A percentile compares a stretch with the other conserved stretches of the same genome.
Evolutionary conservation across 2,329 filamentous ascomycete species (phyloP).

Genomic region (Diaporthe nobilis): DNA sequence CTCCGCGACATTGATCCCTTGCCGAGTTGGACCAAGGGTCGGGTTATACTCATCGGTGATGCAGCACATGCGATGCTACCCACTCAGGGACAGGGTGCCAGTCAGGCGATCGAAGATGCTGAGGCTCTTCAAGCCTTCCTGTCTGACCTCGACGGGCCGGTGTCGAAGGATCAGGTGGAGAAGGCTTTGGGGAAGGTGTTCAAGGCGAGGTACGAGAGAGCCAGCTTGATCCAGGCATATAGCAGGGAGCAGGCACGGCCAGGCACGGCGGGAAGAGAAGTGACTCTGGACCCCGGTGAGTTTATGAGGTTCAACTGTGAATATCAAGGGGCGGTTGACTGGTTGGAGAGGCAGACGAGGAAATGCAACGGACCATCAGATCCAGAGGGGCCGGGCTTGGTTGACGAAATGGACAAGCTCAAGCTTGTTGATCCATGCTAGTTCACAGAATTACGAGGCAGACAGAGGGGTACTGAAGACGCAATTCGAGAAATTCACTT

Average conservation of each 20-base stretch:
- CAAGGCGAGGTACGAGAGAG: slow-evolving; percentile 53
- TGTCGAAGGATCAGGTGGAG: slow-evolving; percentile 45
- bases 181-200: slow-evolving; percentile 46
- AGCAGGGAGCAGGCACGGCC: slow-evolving; percentile 58
- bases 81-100: slow-evolving; percentile 59
- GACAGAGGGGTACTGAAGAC: not conserved
- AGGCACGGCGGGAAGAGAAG: slow-evolving; percentile 50
- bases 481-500: not conserved
- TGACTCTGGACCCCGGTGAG: slow-evolving; percentile 55
- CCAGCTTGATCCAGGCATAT: slow-evolving; percentile 57
- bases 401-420: not conserved
- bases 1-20: slow-evolving; percentile 59
- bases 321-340: slow-evolving; percentile 6
- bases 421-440: slow-evolving; percentile 8
- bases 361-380: not conserved
- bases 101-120: slow-evolving; percentile 58
- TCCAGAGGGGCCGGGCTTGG: not conserved
- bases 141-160: slow-evolving; percentile 43
- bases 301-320: slow-evolving; percentile 48
- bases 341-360: not conserved
- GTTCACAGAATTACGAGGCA: not conserved
- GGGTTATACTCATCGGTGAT: slow-evolving; percentile 45
- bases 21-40: slow-evolving; percentile 51
- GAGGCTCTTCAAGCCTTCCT: slow-evolving; percentile 53
- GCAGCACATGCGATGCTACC: slow-evolving; percentile 52